phyloP scores from a whole-genome alignment of 441 rosid genomes.

The Lepidium campestre region DNA sequence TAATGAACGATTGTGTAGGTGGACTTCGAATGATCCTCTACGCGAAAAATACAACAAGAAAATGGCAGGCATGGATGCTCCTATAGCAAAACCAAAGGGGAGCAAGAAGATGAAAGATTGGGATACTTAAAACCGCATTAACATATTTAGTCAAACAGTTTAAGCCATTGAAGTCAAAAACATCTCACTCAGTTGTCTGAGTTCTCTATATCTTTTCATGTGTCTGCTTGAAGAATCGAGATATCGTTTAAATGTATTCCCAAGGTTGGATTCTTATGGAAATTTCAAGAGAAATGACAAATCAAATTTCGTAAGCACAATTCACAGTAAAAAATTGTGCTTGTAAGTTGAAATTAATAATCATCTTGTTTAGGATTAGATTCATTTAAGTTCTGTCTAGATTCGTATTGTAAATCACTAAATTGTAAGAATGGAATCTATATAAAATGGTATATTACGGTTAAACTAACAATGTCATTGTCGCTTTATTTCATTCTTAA shows the following conservation, averaged over 20 bases:
- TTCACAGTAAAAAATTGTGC: no score
- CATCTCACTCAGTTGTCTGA: background rate
- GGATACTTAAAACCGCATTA: slow-evolving; percentile 32
- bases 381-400: no score
- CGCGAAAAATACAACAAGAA: slow-evolving; percentile 78
- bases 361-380: no score
- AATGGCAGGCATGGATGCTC: slow-evolving; percentile 85
- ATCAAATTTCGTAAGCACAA: no score
- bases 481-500: background rate
- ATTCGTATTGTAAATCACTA: no score
- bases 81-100: slow-evolving; percentile 79
- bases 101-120: slow-evolving; percentile 93
- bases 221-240: no score
- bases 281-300: no score
- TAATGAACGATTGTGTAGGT: slow-evolving; percentile 40
- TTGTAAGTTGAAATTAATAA: no score
- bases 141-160: background rate
- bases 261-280: no score
- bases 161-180: background rate
- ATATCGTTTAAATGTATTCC: no score
- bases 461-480: background rate
- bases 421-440: no score
- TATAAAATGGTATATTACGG: no score
- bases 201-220: background rate
- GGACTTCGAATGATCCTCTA: slow-evolving; percentile 75